Base-by-base conservation (phyloP, 305 asterid genomes). In the Striga hermonthica region DNA sequence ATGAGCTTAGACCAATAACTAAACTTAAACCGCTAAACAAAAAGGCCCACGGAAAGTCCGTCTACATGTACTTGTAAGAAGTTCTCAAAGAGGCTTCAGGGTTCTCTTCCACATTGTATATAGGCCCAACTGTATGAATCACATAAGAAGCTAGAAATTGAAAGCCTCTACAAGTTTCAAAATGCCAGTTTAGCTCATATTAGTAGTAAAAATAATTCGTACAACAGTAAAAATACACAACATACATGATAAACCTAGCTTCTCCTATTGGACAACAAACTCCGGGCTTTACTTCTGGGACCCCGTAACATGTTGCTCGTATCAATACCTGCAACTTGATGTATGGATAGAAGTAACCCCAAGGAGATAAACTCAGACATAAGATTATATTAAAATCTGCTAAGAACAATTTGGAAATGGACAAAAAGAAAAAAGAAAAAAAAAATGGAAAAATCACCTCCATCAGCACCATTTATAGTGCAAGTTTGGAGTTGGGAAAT, bases 391-490 rank as follows among this genome's bases (percentile, higher is more conserved):
- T 41, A 41, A 16, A 45, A n/a, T 64, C 35, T 43, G 48, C 44
- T 55, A 11, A 49, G 35, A 59, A 40, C 59, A 67, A 43, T 9
- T 58, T 41, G 61, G 64, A 40, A 40, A 55, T 54, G 12, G 56
- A 58, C 31, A 22, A 22, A 22, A 22, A 2, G 31, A 2, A 22
- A 22, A 22, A 1, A 22, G 2, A 22, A 22, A 22, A 1, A 22
- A 22, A 22, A 22, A 22, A 22, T 22, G 31, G 2, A 22, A 67
- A 41, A 62, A 40, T 71, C 70, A 87, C 97, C 97, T 83, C 98
- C 97, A 84, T 87, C 98, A 70, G 97, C 97, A 65, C 95, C 96
- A 53, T n/a, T n/a, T n/a, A n/a, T n/a, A n/a, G n/a, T n/a, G n/a
- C n/a, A n/a, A n/a, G n/a, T n/a, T n/a, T n/a, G n/a, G n/a, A n/a